phyloP scores from a whole-genome alignment of 345 rosid genomes.

The Corymbia maculata region DNA sequence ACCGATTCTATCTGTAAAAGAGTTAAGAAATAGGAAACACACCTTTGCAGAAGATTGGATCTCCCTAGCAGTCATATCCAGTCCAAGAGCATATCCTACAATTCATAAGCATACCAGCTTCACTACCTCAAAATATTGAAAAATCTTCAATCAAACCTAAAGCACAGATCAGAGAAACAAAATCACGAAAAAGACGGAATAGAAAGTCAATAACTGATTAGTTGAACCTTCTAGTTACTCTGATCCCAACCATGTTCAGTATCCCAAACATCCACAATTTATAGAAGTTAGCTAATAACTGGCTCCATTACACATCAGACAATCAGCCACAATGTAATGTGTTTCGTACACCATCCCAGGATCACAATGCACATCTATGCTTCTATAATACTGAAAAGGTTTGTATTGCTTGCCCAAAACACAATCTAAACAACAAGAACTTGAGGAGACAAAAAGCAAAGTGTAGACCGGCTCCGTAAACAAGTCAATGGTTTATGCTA shows the following conservation, averaged over 20 bases:
- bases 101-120: background rate
- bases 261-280: background rate
- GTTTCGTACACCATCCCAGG: background rate
- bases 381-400: background rate
- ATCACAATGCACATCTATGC: background rate
- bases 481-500: background rate
- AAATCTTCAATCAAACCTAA: background rate
- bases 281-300: background rate
- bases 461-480: background rate
- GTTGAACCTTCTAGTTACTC: background rate
- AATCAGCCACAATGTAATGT: background rate
- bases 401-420: background rate
- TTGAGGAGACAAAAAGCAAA: background rate
- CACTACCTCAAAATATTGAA: background rate
- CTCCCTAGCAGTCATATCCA: conserved; percentile 95
- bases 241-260: background rate
- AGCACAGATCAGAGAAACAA: background rate
- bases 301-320: background rate
- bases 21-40: background rate
- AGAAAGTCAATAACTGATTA: background rate
- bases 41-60: conserved; percentile 87
- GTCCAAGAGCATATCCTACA: conserved; percentile 80
- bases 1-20: background rate
- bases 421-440: background rate
- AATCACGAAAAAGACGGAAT: background rate